Evolutionary conservation across 2,329 filamentous ascomycete genomes (phyloP).

Genomic region (Phoma sp.): DNA sequence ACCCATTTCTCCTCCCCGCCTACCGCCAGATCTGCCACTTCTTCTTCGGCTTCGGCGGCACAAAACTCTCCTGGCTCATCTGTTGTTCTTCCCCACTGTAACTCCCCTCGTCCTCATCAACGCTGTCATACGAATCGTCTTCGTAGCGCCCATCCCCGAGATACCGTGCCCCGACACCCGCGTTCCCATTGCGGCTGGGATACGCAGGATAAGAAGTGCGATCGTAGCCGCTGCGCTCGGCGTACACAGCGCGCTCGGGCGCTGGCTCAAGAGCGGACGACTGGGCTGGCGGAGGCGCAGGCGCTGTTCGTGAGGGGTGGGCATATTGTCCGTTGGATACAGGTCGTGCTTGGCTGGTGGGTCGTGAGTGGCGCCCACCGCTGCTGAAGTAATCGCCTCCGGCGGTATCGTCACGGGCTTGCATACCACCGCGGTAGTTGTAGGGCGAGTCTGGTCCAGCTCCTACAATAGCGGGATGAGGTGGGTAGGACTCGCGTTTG

Average conservation of each 20-base stretch:
- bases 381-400: slow-evolving; percentile 40
- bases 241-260: slow-evolving; percentile 7
- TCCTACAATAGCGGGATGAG: slow-evolving; percentile 46
- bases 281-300: not conserved
- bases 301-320: slow-evolving; percentile 1
- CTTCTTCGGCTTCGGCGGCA: slow-evolving; percentile 47
- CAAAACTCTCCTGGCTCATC: slow-evolving; percentile 41
- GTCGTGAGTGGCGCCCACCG: slow-evolving; percentile 27
- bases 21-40: slow-evolving; percentile 48
- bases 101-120: slow-evolving; percentile 29
- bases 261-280: not conserved
- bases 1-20: not conserved
- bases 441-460: slow-evolving; percentile 43
- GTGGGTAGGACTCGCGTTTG: slow-evolving; percentile 43
- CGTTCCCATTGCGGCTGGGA: slow-evolving; percentile 24
- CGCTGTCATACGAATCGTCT: slow-evolving; percentile 37
- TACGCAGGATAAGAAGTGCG: slow-evolving; percentile 28
- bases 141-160: slow-evolving; percentile 40
- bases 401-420: slow-evolving; percentile 34
- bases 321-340: slow-evolving; percentile 1
- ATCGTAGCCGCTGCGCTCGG: slow-evolving; percentile 28
- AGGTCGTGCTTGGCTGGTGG: slow-evolving; percentile 2
- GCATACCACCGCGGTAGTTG: slow-evolving; percentile 33
- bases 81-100: slow-evolving; percentile 36
- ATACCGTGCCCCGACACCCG: slow-evolving; percentile 40